Evolutionary conservation across 176 grass and related monocot genomes (phyloP), one percentile per base, ranked within the genome.

Genomic region (Juncus inflexus): DNA sequence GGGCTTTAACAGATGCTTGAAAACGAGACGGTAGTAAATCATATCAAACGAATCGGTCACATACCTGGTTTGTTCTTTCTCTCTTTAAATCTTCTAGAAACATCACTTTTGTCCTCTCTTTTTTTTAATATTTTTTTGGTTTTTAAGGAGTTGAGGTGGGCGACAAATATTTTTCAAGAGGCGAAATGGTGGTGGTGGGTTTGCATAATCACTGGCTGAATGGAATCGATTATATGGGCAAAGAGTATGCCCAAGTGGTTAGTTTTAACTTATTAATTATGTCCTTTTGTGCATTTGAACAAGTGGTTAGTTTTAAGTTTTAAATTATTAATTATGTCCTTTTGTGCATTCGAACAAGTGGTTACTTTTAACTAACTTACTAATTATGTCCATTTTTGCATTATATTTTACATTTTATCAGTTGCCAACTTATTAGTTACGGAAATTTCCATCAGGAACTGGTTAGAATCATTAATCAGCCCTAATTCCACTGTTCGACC

Each of bases 151-250:
- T 97, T 1, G 85, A 89, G 5, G 92, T 91, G 14, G 94, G 94
- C 0, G 67, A 91, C 39, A 79, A 82, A 2, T 97, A 91, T 63
- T 91, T 83, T 71, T 97, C 94, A 8, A 77, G 85, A 15, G 88
- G 84, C 7, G 88, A 97, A 74, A 89, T 97, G 94, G 94, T 97
- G 9, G 88, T 89, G 13, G n/a, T 97, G 9, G 94, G 94, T 6
- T 19, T 97, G 35, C 94, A 97, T 58, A 89, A 87, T 64, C 94
- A 97, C 52, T 97, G 88, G 94, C 77, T 97, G 7, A 97, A 89
- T 45, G 92, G 92, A 4, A 91, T 97, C 74, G 92, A 97, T 47
- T 97, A 91, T 40, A 86, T 97, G 87, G 88, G 88, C 55, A 9
- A 76, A 59, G 79, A 85, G 43, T 96, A 77, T 6, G 12, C 75